Conservation (phyloP, 345 rosid genomes). For the Bruguiera parviflora region DNA sequence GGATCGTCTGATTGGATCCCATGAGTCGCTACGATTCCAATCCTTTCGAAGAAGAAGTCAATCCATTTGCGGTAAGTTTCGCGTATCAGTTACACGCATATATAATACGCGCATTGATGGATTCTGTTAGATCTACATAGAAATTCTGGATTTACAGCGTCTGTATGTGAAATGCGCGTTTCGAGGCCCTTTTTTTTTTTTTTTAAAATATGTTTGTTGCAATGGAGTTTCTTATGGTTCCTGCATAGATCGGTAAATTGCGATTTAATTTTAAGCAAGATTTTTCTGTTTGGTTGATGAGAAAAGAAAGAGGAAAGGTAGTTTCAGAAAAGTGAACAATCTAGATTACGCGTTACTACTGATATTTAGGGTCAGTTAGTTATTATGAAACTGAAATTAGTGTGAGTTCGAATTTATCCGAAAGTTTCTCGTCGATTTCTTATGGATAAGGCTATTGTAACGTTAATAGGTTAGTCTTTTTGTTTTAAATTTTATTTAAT, state of each 20-base stretch:
- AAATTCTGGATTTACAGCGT: neutral
- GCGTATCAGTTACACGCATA: neutral
- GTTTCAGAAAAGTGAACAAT: no score
- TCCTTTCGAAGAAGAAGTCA: conserved; percentile 82
- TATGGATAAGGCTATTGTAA: neutral
- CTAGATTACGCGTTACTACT: neutral
- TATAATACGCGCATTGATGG: neutral
- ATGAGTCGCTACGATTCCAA: conserved; percentile 76
- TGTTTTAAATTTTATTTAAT: no score
- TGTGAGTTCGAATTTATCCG: neutral
- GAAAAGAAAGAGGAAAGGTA: no score
- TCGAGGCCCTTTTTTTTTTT: no score
- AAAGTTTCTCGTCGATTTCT: neutral
- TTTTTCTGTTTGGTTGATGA: no score
- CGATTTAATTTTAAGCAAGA: neutral
- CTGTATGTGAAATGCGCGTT: no score
- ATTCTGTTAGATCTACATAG: neutral
- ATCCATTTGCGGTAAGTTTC: conserved; percentile 81
- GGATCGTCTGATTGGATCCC: conserved; percentile 22
- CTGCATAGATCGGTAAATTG: neutral
- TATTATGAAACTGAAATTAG: neutral
- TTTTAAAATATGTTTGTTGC: no score
- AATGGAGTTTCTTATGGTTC: neutral
- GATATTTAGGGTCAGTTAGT: no score
- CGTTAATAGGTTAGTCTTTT: no score